These are phyloP conservation scores for Neurospora sp. DNA, from an alignment of 495 filamentous ascomycete genomes.

Conservation along the genomic window DNA sequence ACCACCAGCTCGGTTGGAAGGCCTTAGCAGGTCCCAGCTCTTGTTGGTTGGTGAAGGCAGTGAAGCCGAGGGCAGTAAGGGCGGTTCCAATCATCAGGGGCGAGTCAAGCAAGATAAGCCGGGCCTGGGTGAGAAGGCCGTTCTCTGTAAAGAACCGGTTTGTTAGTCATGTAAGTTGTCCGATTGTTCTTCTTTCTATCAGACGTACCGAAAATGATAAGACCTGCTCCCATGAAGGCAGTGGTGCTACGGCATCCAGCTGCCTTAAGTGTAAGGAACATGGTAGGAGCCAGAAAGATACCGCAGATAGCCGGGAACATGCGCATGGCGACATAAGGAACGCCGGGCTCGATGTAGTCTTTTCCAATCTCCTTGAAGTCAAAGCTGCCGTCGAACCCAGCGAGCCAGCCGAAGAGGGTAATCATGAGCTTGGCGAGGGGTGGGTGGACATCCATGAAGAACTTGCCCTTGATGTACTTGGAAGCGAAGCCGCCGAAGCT, in stretches of 20 bases:
- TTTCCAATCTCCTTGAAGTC: slow-evolving; percentile 99
- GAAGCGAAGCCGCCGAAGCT: slow-evolving; percentile 96
- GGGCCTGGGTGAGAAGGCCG: slow-evolving; percentile 85
- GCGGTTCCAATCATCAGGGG: slow-evolving; percentile 90
- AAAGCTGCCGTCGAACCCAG: slow-evolving; percentile 89
- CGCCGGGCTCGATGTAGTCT: slow-evolving; percentile 88
- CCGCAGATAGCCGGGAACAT: slow-evolving; percentile 83
- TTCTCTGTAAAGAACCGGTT: slow-evolving; percentile 54
- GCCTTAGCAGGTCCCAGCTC: slow-evolving; percentile 82
- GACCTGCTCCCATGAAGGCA: slow-evolving; percentile 67
- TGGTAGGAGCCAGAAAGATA: slow-evolving; percentile 75
- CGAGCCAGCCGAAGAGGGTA: slow-evolving; percentile 88
- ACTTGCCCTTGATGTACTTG: slow-evolving; percentile 96
- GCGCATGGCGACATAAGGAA: slow-evolving; percentile 97
- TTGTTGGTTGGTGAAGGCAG: slow-evolving; percentile 91
- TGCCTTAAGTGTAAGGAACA: slow-evolving; percentile 91
- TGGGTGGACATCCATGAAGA: slow-evolving; percentile 99
- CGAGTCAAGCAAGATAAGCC: slow-evolving; percentile 91
- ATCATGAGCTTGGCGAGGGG: slow-evolving; percentile 95
- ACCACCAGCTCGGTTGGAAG: slow-evolving; percentile 89
- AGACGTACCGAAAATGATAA: slow-evolving; percentile 78
- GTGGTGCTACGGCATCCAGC: slow-evolving; percentile 79
- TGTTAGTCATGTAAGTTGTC: neutral
- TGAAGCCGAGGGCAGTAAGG: slow-evolving; percentile 83
- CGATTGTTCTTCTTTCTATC: slow-evolving; percentile 9